phyloP scores from a whole-genome alignment of 495 filamentous ascomycete species.

The Neurospora sp. region DNA sequence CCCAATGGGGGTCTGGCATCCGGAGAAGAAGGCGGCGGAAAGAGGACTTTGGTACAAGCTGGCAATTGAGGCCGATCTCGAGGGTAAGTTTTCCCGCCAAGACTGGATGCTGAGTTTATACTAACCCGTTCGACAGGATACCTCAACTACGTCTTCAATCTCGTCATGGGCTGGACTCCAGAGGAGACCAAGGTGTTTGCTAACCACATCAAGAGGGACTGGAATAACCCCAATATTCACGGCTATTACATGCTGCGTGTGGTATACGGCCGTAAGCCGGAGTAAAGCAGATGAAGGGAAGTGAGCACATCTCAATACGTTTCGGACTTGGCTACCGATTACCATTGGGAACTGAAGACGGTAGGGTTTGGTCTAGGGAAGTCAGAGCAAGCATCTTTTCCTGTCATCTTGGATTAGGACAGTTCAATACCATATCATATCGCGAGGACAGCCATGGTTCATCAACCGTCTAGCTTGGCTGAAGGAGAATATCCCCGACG shows the following conservation, averaged over 20 bases:
- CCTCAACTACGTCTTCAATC: slow-evolving; percentile 20
- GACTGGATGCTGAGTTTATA: not conserved
- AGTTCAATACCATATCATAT: not conserved
- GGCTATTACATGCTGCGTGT: slow-evolving; percentile 10
- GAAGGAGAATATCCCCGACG: too few relatives aligned
- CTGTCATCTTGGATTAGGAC: not conserved
- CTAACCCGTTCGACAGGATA: not conserved
- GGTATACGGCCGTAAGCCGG: slow-evolving; percentile 24
- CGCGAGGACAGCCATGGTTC: not conserved
- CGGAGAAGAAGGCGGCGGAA: slow-evolving; percentile 39
- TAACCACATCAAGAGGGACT: slow-evolving; percentile 5
- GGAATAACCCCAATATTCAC: slow-evolving; percentile 9
- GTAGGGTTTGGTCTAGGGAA: not conserved
- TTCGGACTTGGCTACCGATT: not conserved
- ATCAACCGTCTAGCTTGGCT: too few relatives aligned
- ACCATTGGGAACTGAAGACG: not conserved
- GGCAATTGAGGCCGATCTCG: slow-evolving; percentile 16
- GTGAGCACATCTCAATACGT: not conserved
- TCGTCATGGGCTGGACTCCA: slow-evolving; percentile 19
- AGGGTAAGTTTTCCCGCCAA: not conserved
- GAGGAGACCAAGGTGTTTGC: slow-evolving; percentile 9
- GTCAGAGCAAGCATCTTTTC: not conserved
- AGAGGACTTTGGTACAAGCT: slow-evolving; percentile 26
- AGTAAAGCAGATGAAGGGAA: not conserved
- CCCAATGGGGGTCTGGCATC: not conserved